phyloP scores from a whole-genome alignment of 2,329 filamentous ascomycete species.

The Aureobasidium melanogenum region DNA sequence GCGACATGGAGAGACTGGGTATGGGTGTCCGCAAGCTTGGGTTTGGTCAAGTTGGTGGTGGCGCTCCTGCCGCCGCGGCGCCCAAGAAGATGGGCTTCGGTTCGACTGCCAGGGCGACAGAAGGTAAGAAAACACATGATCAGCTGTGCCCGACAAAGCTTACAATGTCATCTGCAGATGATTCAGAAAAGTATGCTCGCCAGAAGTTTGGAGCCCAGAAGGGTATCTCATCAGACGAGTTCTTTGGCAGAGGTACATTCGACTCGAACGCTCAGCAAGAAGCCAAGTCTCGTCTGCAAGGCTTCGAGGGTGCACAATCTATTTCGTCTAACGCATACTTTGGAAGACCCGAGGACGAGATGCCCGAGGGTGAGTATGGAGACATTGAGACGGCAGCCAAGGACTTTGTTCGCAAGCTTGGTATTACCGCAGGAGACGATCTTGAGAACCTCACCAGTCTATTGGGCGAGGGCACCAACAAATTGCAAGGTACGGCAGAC shows the following conservation, averaged over 20 bases:
- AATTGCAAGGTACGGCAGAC: constrained; percentile 56
- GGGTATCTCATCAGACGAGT: constrained; percentile 95
- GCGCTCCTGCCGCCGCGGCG: constrained; percentile 42
- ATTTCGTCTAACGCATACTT: constrained; percentile 99
- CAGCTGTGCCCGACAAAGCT: background rate
- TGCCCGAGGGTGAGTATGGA: constrained; percentile 63
- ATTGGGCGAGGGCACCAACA: constrained; percentile 75
- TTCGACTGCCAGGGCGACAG: constrained; percentile 55
- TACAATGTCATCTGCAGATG: constrained; percentile 35
- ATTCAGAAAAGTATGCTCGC: constrained; percentile 75
- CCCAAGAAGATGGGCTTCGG: constrained; percentile 78
- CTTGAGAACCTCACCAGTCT: constrained; percentile 79
- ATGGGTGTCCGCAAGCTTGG: constrained; percentile 81
- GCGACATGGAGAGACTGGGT: constrained; percentile 79
- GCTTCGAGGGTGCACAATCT: constrained; percentile 83
- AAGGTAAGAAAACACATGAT: constrained; percentile 40
- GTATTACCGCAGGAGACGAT: constrained; percentile 91
- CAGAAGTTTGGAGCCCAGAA: constrained; percentile 88
- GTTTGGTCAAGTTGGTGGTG: constrained; percentile 73
- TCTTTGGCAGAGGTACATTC: constrained; percentile 84
- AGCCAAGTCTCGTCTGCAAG: constrained; percentile 77
- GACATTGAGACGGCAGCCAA: constrained; percentile 89
- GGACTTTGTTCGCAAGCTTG: constrained; percentile 92
- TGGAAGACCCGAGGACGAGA: constrained; percentile 68
- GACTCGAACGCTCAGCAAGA: constrained; percentile 74